Base-by-base conservation (phyloP, 2,329 filamentous ascomycete genomes). In the Nemania abortiva region DNA sequence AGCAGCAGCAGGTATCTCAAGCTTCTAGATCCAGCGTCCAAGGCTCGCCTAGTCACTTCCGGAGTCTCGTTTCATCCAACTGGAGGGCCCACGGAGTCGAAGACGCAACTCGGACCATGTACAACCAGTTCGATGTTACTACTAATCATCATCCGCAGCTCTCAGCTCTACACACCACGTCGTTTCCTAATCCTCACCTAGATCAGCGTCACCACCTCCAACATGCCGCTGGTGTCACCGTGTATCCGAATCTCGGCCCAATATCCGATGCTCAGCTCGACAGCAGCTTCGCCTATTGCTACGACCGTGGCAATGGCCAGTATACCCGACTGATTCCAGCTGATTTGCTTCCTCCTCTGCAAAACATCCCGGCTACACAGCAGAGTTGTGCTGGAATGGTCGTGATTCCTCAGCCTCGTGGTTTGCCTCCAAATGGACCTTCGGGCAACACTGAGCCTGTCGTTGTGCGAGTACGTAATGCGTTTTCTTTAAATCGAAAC, bases 311-410 rank as follows among this genome's bases (percentile, higher is more conserved):
- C 9, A 83, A 88, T 66, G 88, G 88, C 3, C 78, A 81, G 55
- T 86, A 83, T 67, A 89, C 88, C 5, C 81, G 84, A 2, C 82
- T 90, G 0, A 80, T 90, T 15, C 86, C 86, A 0, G 87, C 85
- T 0, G 88, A 90, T 69, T 80, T 83, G 78, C 77, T 90, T 11
- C 84, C 37, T 83, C 79, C 75, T 61, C 84, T 84, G 18, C 81
- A 75, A 45, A 77, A 84, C 53, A 79, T 89, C 4, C 83, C 84
- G 1, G 73, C 81, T 1, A 63, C 79, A 1, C 82, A 87, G 75
- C 65, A 74, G 10, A 77, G 76, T 42, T 76, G 77, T 24, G 71
- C 73, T 6, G 84, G 84, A 13, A 83, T 88, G 83, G 76, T 86
- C 5, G 80, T 87, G 6, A 75, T 89, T 22, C 83, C 84, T 0